Percentiles rank a stretch among this genome's conserved stretches.
phyloP scores from a whole-genome alignment of 768 basidiomycete species.

The Suillus decipiens region DNA sequence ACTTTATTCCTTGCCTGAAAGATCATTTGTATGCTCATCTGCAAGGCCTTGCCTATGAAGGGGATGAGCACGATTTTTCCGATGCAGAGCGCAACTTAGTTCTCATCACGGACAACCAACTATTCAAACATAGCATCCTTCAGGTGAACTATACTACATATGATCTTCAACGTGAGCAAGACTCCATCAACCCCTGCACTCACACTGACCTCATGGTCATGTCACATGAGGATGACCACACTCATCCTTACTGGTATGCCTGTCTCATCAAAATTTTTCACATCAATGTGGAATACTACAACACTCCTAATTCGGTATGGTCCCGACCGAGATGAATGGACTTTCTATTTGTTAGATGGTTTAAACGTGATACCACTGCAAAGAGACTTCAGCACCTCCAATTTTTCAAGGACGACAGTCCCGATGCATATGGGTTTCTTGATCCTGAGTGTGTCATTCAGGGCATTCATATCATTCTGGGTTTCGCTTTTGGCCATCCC shows the following conservation, averaged over 20 bases:
- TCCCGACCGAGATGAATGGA: slow-evolving; percentile 28
- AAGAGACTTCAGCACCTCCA: slow-evolving; percentile 38
- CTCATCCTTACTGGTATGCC: slow-evolving; percentile 42
- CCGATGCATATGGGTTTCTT: slow-evolving; percentile 44
- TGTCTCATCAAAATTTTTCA: slow-evolving; percentile 36
- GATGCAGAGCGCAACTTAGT: too few species aligned
- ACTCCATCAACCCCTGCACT: slow-evolving; percentile 31
- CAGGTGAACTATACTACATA: slow-evolving; percentile 37
- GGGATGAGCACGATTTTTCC: too few species aligned
- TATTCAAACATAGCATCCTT: too few species aligned
- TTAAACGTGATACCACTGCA: slow-evolving; percentile 30
- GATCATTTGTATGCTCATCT: too few species aligned
- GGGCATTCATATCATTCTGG: slow-evolving; percentile 44
- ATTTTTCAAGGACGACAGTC: slow-evolving; percentile 35
- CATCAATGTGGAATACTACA: slow-evolving; percentile 12
- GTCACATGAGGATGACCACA: slow-evolving; percentile 19
- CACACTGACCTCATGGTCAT: slow-evolving; percentile 39
- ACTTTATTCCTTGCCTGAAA: too few species aligned
- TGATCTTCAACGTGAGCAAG: slow-evolving; percentile 25
- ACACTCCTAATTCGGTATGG: too few species aligned
- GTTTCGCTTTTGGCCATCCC: slow-evolving; percentile 29
- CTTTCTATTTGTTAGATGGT: slow-evolving; percentile 45
- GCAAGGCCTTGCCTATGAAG: too few species aligned
- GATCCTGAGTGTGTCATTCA: slow-evolving; percentile 43
- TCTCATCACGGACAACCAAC: too few species aligned